Evolutionary conservation across 768 basidiomycete genomes (phyloP).

Genomic region (Pulveroboletus frians): DNA sequence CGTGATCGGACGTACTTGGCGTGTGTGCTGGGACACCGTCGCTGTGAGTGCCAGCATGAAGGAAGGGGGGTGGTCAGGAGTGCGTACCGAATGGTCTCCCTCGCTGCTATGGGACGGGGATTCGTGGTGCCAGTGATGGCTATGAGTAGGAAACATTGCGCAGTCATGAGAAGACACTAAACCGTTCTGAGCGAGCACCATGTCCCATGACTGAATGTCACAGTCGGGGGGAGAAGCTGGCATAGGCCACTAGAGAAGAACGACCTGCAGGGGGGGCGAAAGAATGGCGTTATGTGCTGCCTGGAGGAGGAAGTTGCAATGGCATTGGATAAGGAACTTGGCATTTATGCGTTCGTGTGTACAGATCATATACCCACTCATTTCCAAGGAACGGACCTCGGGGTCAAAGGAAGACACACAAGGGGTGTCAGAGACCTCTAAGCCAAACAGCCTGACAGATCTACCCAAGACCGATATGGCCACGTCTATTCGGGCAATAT

Average conservation of each 20-base stretch:
- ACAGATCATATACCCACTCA: constrained; percentile 35
- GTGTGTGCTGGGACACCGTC: constrained; percentile 20
- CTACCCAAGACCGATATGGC: constrained; percentile 32
- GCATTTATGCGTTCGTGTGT: constrained; percentile 36
- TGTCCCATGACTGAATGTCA: constrained; percentile 31
- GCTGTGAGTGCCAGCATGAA: constrained; percentile 10
- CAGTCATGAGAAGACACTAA: constrained; percentile 33
- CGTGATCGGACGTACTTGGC: constrained; percentile 32
- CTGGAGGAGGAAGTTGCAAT: constrained; percentile 28
- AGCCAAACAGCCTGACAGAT: constrained; percentile 33
- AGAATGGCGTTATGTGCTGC: constrained; percentile 18
- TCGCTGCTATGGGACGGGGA: constrained; percentile 24
- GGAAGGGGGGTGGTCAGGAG: constrained; percentile 4
- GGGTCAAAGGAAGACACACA: constrained; percentile 36
- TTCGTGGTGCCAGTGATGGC: constrained; percentile 24
- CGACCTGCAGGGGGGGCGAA: constrained; percentile 21
- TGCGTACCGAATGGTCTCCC: constrained; percentile 25
- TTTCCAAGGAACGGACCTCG: constrained; percentile 39
- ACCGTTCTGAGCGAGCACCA: constrained; percentile 35
- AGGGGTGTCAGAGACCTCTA: constrained; percentile 34
- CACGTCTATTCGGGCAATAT: constrained; percentile 28
- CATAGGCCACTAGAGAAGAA: constrained; percentile 25
- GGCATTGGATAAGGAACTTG: constrained; percentile 31
- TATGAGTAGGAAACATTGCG: constrained; percentile 30
- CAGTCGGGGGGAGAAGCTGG: constrained; percentile 26